Base-by-base conservation (phyloP, 1,284 basidiomycete species). In the Ceratobasidium papillatum region DNA sequence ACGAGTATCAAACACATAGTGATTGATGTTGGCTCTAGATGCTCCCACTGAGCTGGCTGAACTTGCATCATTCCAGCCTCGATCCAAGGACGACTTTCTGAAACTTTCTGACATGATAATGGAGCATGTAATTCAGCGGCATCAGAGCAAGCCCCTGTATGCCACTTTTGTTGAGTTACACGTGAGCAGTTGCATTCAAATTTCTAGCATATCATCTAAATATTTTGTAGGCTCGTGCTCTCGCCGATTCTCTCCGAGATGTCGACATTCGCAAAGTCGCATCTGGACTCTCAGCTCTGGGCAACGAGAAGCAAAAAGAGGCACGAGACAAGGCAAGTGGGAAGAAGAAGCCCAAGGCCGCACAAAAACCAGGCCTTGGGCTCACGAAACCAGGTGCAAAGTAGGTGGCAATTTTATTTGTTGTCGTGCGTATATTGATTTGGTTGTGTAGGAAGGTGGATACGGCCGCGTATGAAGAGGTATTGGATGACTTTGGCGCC, bases 241-340 rank as follows among this genome's bases (percentile, higher is more conserved):
- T 96, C 22, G 90, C 91, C 1, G 83, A 85, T 76, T 89, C 92
- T 14, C 86, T 98, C 68, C 91, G 90, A 77, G 95, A 96, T 77
- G 90, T 95, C 65, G 95, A 98, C 80, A 91, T 95, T 41, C 88
- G 94, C 77, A 96, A 96, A 81, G 92, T 89, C 1, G 94, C 94
- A 2, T 92, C 89, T 71, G 88, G 85, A 17, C 84, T 98, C 69
- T 94, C 93, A 22, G 91, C 93, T 1, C 85, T 98, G 12, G 92
- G 94, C 64, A 97, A 96, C 80, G 94, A 96, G 84, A 98, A 98
- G 84, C 94, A 96, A 84, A 93, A 90, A 82, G 94, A 95, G 81
- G 89, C 91, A 81, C 86, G 91, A 76, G 94, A 95, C 62, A 94
- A 93, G 83, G 86, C 90, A 0, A 91, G 89, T 77, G 94, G 94